These are phyloP conservation scores for Clavispora fructus DNA, from an alignment of 805 yeast genomes.

Conservation along the genomic window DNA sequence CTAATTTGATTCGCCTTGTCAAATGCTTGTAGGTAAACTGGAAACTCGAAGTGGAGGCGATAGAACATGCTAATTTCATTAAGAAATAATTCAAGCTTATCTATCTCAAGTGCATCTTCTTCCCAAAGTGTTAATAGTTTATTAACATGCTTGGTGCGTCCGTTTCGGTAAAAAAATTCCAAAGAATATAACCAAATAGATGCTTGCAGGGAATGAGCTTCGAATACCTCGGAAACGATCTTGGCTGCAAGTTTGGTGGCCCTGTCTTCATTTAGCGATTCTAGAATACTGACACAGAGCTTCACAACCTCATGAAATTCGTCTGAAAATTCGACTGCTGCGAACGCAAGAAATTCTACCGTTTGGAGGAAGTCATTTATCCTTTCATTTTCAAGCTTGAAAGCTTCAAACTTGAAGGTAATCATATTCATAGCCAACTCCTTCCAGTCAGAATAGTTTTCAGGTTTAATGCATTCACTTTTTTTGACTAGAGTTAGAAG, in stretches of 20 bases:
- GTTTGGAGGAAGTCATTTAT: not conserved
- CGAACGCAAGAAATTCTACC: not conserved
- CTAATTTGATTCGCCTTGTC: not conserved
- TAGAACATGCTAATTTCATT: not conserved
- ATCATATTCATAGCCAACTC: not conserved
- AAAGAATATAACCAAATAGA: slow-evolving; percentile 46
- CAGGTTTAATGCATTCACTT: not conserved
- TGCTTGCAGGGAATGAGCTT: slow-evolving; percentile 26
- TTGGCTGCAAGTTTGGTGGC: slow-evolving; percentile 23
- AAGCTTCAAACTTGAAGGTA: not conserved
- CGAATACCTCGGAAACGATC: slow-evolving; percentile 19
- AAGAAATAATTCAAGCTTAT: not conserved
- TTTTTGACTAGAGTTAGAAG: not conserved
- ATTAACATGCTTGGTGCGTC: not conserved
- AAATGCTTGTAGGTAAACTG: not conserved
- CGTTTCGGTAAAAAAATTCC: slow-evolving; percentile 22
- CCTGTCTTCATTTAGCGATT: slow-evolving; percentile 14
- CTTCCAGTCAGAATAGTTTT: not conserved
- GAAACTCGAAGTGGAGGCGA: slow-evolving; percentile 9
- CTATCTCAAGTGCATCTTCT: not conserved
- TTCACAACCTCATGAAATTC: slow-evolving; percentile 42
- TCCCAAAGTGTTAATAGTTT: not conserved
- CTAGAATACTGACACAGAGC: slow-evolving; percentile 30
- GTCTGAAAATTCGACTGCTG: slow-evolving; percentile 14
- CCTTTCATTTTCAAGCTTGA: not conserved